These are phyloP conservation scores for Leishmania tropica DNA, from an alignment of 208 protist genomes.

Conservation along the genomic window DNA sequence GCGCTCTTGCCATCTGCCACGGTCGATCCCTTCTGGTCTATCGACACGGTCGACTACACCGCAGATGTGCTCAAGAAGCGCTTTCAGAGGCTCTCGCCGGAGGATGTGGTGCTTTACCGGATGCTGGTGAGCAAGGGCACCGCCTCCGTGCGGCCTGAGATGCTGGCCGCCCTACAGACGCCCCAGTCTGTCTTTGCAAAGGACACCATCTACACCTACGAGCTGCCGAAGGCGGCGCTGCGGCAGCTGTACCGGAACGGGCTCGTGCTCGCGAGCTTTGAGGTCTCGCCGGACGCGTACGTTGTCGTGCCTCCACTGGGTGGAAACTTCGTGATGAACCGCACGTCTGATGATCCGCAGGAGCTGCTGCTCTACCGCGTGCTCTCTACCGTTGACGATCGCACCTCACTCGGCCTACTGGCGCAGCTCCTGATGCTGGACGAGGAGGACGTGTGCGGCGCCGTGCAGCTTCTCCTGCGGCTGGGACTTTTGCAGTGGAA, in stretches of 20 bases:
- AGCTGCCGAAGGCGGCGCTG: constrained; percentile 53
- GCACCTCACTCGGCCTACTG: constrained; percentile 90
- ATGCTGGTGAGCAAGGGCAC: constrained; percentile 45
- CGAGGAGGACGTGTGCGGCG: constrained; percentile 89
- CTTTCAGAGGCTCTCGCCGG: constrained; percentile 32
- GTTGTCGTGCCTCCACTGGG: constrained; percentile 92
- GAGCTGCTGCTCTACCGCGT: constrained; percentile 97
- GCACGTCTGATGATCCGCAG: constrained; percentile 93
- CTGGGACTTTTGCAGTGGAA: constrained; percentile 89
- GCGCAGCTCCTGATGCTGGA: constrained; percentile 92
- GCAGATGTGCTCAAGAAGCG: constrained; percentile 31
- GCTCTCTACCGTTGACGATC: constrained; percentile 95
- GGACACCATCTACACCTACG: constrained; percentile 53
- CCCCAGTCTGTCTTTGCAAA: constrained; percentile 22
- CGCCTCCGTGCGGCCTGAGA: constrained; percentile 17
- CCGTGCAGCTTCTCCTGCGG: constrained; percentile 90
- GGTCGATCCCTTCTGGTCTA: constrained; percentile 59
- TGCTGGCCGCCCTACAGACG: constrained; percentile 17
- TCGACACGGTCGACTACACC: constrained; percentile 43
- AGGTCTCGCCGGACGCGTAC: constrained; percentile 86
- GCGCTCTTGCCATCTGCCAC: constrained; percentile 46
- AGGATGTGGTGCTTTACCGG: constrained; percentile 52
- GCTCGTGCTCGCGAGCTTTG: constrained; percentile 89
- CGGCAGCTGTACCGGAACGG: constrained; percentile 81
- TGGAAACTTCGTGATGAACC: constrained; percentile 98